Base-by-base conservation (phyloP, 108 stramenopile genomes). In the Skeletonema tropicum region DNA sequence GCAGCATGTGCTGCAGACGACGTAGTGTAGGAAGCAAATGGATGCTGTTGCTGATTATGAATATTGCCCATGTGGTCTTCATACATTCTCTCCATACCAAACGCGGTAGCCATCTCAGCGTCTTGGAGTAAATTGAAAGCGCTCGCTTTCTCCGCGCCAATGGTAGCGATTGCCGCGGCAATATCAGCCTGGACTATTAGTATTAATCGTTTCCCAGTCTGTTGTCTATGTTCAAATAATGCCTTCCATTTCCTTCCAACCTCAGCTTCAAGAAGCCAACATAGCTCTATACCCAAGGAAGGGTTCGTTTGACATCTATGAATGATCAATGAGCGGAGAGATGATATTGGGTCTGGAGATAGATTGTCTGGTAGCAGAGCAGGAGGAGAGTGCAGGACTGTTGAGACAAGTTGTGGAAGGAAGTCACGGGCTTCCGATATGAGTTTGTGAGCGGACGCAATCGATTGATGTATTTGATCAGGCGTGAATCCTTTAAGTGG, bases 241-340 rank as follows among this genome's bases (percentile, higher is more conserved):
- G 83, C 80, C 46, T 95, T 95, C 92, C 94, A 95, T 14, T 88
- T 84, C 10, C 91, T 78, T 5, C 94, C 94, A n/a, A 95, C 94
- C 68, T 95, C 94, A 42, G 94, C 92, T 84, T 95, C 94, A 42
- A 95, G 77, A 15, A 92, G 79, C 94, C 94, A 95, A 73, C 94
- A 95, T 76, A 92, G 70, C 68, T 88, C 92, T 62, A 92, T 89
- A 15, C 94, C 94, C 77, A 92, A 82, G 45, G 90, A 89, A 10
- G 94, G 89, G 71, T 95, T 86, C 52, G 82, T 76, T 21, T 80
- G 65, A 75, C 92, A 92, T 76, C 87, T 76, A 32, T 78, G 66
- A 25, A 93, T 72, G 23, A 95, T 64, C 6, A 95, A 62, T 14
- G 71, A 66, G 36, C 92, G 90, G 25, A 93, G 66, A 57, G 89